Evolutionary conservation across 495 filamentous ascomycete genomes (phyloP), one percentile per base, ranked within the genome.

Genomic region (Hamigera avellanea): DNA sequence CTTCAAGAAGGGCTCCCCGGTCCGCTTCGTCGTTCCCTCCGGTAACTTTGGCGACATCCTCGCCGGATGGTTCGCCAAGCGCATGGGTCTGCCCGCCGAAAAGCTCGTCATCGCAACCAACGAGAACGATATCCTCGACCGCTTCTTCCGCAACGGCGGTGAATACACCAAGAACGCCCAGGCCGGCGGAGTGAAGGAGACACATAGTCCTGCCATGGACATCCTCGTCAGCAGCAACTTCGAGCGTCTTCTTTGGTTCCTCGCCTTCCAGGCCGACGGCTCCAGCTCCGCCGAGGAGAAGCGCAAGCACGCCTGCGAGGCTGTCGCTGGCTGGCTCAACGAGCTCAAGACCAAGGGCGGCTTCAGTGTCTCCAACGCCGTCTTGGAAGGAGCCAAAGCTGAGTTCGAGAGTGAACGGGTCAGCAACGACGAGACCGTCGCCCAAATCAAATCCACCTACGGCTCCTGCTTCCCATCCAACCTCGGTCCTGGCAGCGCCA

Each of bases 21-120:
- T 95, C 37, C 75, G 84, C 31, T 87, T 83, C 48, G 81, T 89
- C 7, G 80, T 84, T 0, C 91, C 91, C 1, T 84, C 86, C 2
- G 89, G 91, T 9, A 96, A 98, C 69, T 98, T 98, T 53, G 89
- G 88, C n/a, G 80, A 96, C 52, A 81, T 96, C 45, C 71, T 95
- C 2, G 88, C 91, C 0, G 91, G 91, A 29, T 96, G 82, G 56
- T 93, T 95, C 50, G 86, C 88, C 0, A 77, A 78, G 43, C 70
- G 75, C 41, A 95, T 98, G 86, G 91, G 91, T 31, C 74, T 95
- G 0, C 88, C 87, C 15, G 67, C 72, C 2, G 77, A 83, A 33
- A 87, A 84, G 56, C 75, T 98, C 17, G 72, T 93, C 48, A 69
- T 85, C 36, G 78, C 81, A 2, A 84, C 81, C 32, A 85, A 85